A percentile compares a stretch with the other conserved stretches of the same genome.
Evolutionary conservation across 192 early-diverging fungal species (phyloP).

Genomic region (Backusella circina): DNA sequence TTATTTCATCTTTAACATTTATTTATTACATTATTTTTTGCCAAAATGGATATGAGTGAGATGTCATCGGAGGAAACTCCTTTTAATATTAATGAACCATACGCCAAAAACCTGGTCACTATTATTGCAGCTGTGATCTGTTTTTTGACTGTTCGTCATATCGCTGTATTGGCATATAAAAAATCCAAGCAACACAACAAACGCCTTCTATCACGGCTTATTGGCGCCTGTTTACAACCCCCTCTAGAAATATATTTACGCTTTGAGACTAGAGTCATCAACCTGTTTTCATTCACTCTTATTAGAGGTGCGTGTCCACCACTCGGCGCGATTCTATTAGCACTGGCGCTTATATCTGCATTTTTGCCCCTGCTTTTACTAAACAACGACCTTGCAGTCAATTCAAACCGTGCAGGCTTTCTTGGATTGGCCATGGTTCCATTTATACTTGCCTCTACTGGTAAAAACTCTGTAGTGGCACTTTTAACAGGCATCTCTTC

Average conservation of each 20-base stretch:
- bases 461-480: constrained; percentile 44
- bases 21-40: not conserved
- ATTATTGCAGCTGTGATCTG: not conserved
- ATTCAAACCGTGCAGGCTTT: constrained; percentile 51
- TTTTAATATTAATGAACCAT: not conserved
- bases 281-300: constrained; percentile 39
- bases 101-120: not conserved
- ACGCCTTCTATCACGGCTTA: not conserved
- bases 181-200: not conserved
- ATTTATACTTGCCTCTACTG: constrained; percentile 45
- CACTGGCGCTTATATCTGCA: constrained; percentile 29
- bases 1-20: no score
- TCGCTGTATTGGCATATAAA: not conserved
- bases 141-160: not conserved
- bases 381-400: constrained; percentile 36
- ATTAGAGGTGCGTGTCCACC: constrained; percentile 34
- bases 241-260: not conserved
- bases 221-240: not conserved
- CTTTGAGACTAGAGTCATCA: constrained; percentile 34
- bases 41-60: not conserved
- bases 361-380: constrained; percentile 30
- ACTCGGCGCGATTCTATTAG: constrained; percentile 36
- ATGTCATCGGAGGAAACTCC: not conserved
- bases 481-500: constrained; percentile 46
- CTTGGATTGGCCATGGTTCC: constrained; percentile 42